phyloP scores from a whole-genome alignment of 1,139 yeast species.

The Geotrichum phurueaensis region DNA sequence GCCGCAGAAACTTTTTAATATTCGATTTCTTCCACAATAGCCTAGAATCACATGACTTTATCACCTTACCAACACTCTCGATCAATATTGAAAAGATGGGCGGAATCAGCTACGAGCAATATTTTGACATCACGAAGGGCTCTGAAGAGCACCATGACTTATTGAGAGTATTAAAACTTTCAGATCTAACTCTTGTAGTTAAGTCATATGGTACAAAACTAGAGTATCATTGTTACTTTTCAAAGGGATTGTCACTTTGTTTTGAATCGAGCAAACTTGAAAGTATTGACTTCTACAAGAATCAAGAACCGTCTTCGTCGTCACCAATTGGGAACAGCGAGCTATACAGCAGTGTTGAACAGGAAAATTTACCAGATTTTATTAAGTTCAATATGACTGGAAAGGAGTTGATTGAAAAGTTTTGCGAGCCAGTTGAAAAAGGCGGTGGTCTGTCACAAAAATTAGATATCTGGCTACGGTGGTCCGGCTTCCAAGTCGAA shows the following conservation, averaged over 20 bases:
- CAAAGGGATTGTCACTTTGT: constrained; percentile 25
- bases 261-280: constrained; percentile 20
- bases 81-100: background rate
- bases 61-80: background rate
- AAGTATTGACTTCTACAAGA: constrained; percentile 27
- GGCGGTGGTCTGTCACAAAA: constrained; percentile 25
- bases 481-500: constrained; percentile 27
- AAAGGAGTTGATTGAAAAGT: constrained; percentile 24
- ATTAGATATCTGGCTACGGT: constrained; percentile 31
- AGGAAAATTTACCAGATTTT: constrained; percentile 18
- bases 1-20: background rate
- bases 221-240: constrained; percentile 25
- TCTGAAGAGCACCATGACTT: background rate
- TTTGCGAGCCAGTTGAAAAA: constrained; percentile 30
- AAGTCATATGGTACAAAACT: constrained; percentile 11
- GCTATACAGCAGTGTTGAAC: constrained; percentile 17
- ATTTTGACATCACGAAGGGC: background rate
- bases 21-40: background rate
- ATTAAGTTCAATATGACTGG: constrained; percentile 22
- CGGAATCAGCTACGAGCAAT: background rate
- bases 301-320: background rate
- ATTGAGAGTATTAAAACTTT: background rate
- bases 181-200: background rate
- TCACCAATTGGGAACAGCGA: background rate
- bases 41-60: background rate